Evolutionary conservation across 1,284 basidiomycete genomes (phyloP), one percentile per base, ranked within the genome.

Genomic region (Garcileccinum viscosum): DNA sequence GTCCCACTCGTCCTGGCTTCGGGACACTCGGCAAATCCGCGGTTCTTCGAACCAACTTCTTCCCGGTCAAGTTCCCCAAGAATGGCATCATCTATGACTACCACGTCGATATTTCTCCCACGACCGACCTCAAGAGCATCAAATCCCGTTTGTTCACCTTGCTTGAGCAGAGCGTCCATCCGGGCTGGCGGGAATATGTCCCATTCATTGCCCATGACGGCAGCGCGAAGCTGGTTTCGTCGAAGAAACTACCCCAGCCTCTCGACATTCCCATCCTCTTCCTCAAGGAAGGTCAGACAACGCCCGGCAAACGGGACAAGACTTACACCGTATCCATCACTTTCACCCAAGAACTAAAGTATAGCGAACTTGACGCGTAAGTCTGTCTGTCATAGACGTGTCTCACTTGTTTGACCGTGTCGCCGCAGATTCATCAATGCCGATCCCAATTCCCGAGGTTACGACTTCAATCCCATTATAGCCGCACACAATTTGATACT

Each of bases 401-500:
- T 22, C 50, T 37, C 30, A 27, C 50, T 33, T 17, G 44, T 62
- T n/a, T 58, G 14, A 63, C 58, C 8, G 12, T 65, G 2, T 37
- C 8, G 4, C 42, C n/a, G 1, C 22, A 93, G 92, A 11, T 87
- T 87, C 73, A 81, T 87, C 71, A 78, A 82, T 2, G 92, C 88
- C 6, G 73, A 84, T 22, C 73, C 80, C 2, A 69, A 81, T 1
- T 80, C 78, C 53, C 80, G 82, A 3, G 74, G 82, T 24, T 85
- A 85, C 33, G 86, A 93, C 61, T 78, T 85, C 1, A 78, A 83
- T 15, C 91, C 90, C 0, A 72, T 90, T 12, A 77, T 89, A 0
- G 88, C 88, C 1, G 90, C 91, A 3, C 79, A 92, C 61, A 93
- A 94, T 71, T 83, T 93, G 30, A 82, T 93, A 7, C 72, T 92